Base-by-base conservation (phyloP, 179 eudicot species). In the Gypsophila paniculata region DNA sequence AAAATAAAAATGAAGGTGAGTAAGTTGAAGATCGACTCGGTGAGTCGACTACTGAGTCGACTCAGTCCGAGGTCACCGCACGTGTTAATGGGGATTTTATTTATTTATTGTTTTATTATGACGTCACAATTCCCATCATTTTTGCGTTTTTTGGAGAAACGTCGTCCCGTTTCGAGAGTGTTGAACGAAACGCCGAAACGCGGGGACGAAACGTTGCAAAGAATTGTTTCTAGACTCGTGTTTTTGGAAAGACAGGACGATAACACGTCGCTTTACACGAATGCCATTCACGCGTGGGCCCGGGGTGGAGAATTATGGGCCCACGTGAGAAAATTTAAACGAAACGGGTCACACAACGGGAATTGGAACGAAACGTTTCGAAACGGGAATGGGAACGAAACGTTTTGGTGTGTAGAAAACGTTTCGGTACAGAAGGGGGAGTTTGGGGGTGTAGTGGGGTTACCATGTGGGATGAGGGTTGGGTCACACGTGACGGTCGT, bases 401-500 rank as follows among this genome's bases (percentile, higher is more conserved):
- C 79, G 51, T 69, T 58, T 23, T 34, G 34, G 1, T 58, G 62
- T 25, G 14, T 1, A 0, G 62, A 58, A 58, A 8, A 9, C 32
- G 62, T 58, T 76, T 77, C 72, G 66, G 42, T 91, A 91, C 23
- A 76, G 5, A 83, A 75, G 21, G 60, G 44, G 12, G 76, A 71
- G 44, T 79, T 89, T 42, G 0, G 38, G 10, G 71, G 65, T 22
- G 49, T 79, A 57, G 76, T 83, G 81, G 59, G 74, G 38, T 26
- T 86, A 19, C 91, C 91, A 0, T 90, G 96, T 71, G 96, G 96
- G 65, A 39, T 90, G 59, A 69, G 81, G 0, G 17, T 84, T 34
- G 93, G 96, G 54, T 86, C 93, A n/a, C n/a, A n/a, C n/a, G n/a
- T n/a, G n/a, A n/a, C n/a, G n/a, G 80, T 90, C 21, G 89, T 90